Base-by-base conservation (phyloP, 768 basidiomycete genomes). In the Suillus subalutaceus region DNA sequence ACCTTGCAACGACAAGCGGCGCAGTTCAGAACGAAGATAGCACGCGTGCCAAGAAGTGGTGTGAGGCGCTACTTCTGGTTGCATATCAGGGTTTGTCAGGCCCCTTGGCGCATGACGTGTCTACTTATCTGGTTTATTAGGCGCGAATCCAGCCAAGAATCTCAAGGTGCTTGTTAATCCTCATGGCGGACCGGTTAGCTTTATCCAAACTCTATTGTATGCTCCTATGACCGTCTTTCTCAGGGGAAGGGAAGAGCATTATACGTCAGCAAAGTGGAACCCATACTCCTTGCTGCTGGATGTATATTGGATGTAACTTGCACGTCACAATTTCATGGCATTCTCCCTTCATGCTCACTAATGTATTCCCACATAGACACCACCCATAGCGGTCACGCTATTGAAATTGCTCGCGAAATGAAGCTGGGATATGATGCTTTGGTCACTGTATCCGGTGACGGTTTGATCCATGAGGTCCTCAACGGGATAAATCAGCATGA, bases 131-230 rank as follows among this genome's bases (percentile, higher is more conserved):
- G 61, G 12, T 67, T 55, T 40, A 41, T 41, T 63, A 83, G 91
- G 85, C 50, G 75, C 85, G n/a, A 84, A 84, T 69, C 86, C 83
- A 26, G 74, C 80, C 60, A 83, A 89, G 56, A 78, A 80, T 23
- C 72, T 96, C 38, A 86, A 88, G 67, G 83, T 95, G 9, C 73
- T 96, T 52, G 82, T 96, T 46, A 96, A 96, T 74, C 94, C 94
- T 10, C 78, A 83, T 64, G 88, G 94, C 61, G 94, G 94, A n/a
- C 83, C 81, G 26, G 93, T 93, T 73, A 38, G 89, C 80, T 1
- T 44, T 26, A n/a, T 26, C 48, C 23, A 7, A 20, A 58, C 13
- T 53, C 20, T 48, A 41, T 38, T 23, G n/a, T 44, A 43, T n/a
- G 7, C 62, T 64, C 26, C 61, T 41, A 58, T 65, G 43, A 67